These are phyloP conservation scores for Pseudogymnoascus sp. DNA, from an alignment of 2,329 filamentous ascomycete species.

Conservation along the genomic window DNA sequence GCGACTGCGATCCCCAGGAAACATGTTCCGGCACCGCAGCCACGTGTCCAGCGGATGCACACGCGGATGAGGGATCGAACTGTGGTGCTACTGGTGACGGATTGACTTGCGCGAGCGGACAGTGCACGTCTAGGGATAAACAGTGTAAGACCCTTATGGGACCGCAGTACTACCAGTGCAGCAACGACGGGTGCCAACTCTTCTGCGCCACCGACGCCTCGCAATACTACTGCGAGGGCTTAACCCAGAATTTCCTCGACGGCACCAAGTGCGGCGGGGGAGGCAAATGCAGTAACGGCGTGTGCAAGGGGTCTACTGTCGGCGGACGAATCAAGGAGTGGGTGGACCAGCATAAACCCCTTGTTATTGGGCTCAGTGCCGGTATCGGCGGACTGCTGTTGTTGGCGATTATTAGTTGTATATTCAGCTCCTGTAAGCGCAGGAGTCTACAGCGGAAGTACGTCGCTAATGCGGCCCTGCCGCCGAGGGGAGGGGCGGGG, in stretches of 20 bases:
- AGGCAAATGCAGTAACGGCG: constrained; percentile 70
- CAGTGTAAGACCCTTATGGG: constrained; percentile 86
- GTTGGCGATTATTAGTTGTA: constrained; percentile 60
- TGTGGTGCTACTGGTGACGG: constrained; percentile 54
- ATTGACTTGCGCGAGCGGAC: constrained; percentile 78
- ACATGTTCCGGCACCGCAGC: constrained; percentile 66
- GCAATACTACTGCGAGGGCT: constrained; percentile 59
- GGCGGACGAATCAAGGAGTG: constrained; percentile 65
- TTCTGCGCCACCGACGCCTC: constrained; percentile 54
- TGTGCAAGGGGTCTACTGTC: constrained; percentile 63
- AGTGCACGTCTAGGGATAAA: constrained; percentile 84
- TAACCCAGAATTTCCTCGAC: constrained; percentile 90
- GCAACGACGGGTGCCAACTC: constrained; percentile 62
- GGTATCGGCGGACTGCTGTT: constrained; percentile 67
- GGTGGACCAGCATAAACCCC: constrained; percentile 66
- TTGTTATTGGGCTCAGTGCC: constrained; percentile 72
- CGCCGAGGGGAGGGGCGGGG: neutral
- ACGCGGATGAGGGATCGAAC: constrained; percentile 57
- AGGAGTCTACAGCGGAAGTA: constrained; percentile 19
- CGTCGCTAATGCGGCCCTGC: neutral
- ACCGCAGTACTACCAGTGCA: constrained; percentile 71
- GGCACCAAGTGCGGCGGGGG: constrained; percentile 78
- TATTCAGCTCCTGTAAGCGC: constrained; percentile 47
- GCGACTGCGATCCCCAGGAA: constrained; percentile 79
- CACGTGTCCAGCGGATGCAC: constrained; percentile 66